Conservation (phyloP, 108 stramenopile species). For the Bacterosira constricta region DNA sequence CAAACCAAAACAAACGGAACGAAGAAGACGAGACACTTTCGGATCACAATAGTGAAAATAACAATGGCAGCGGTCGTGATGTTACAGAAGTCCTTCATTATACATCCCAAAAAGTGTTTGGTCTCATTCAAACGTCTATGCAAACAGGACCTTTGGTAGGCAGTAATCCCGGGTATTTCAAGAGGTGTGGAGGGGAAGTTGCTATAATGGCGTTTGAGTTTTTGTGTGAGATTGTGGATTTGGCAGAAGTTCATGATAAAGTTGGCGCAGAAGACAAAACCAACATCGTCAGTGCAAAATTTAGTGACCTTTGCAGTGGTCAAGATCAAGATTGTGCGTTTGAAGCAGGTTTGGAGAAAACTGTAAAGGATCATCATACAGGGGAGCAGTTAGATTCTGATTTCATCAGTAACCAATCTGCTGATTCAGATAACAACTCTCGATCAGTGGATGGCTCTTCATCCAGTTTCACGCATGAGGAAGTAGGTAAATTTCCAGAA, state of each 20-base stretch:
- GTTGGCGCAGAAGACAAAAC: background rate
- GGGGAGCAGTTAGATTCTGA: background rate
- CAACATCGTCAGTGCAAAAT: too few species aligned
- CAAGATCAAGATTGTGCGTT: background rate
- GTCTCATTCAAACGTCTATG: constrained; percentile 65
- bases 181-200: constrained; percentile 76
- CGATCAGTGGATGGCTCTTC: too few species aligned
- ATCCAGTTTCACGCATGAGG: too few species aligned
- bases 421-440: too few species aligned
- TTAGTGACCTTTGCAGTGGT: too few species aligned
- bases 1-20: background rate
- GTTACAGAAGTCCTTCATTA: background rate
- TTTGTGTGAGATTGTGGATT: constrained; percentile 48
- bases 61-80: background rate
- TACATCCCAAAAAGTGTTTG: constrained; percentile 51
- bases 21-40: background rate
- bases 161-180: constrained; percentile 83
- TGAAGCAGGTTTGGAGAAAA: background rate
- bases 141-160: constrained; percentile 81
- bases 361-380: background rate
- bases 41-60: background rate
- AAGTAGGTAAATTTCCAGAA: too few species aligned
- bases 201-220: constrained; percentile 59
- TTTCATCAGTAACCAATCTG: background rate
- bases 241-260: background rate